Percentiles rank a stretch among this genome's conserved stretches.
These are phyloP conservation scores for Phaeosphaeriaceae sp. DNA, from an alignment of 2,329 filamentous ascomycete species.

Conservation along the genomic window DNA sequence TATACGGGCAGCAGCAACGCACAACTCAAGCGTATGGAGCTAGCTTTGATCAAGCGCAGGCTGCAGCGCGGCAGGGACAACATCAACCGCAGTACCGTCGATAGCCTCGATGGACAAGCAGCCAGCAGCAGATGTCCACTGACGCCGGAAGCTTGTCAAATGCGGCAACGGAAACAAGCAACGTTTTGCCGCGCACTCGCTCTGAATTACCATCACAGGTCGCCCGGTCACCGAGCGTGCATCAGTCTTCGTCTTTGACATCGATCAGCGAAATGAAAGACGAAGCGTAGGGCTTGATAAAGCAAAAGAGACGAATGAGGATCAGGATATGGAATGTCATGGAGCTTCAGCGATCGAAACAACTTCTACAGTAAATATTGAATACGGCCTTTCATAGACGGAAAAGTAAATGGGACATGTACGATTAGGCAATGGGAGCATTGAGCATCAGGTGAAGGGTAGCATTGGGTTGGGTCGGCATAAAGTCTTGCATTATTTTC, in stretches of 20 bases:
- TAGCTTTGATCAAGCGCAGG: conserved; percentile 39
- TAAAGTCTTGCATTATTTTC: neutral
- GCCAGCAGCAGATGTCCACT: neutral
- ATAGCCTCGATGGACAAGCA: conserved; percentile 5
- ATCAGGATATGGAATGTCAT: neutral
- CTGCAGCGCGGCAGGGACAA: conserved; percentile 34
- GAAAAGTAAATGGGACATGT: neutral
- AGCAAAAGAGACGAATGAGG: neutral
- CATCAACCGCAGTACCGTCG: conserved; percentile 32
- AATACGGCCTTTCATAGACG: neutral
- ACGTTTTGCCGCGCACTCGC: neutral
- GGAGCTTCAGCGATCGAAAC: neutral
- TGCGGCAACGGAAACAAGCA: neutral
- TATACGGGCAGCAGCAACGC: conserved; percentile 24
- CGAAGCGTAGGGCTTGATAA: neutral
- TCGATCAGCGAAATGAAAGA: neutral
- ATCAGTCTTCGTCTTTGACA: neutral
- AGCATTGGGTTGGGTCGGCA: neutral
- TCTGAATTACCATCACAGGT: neutral
- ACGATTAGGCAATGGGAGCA: neutral
- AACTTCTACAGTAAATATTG: neutral
- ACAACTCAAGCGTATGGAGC: conserved; percentile 40
- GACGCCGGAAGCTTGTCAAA: neutral
- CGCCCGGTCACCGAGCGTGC: neutral
- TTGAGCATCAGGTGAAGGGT: neutral